Evolutionary conservation across 148 eudicot genomes (phyloP).

Genomic region (Arbutus unedo): DNA sequence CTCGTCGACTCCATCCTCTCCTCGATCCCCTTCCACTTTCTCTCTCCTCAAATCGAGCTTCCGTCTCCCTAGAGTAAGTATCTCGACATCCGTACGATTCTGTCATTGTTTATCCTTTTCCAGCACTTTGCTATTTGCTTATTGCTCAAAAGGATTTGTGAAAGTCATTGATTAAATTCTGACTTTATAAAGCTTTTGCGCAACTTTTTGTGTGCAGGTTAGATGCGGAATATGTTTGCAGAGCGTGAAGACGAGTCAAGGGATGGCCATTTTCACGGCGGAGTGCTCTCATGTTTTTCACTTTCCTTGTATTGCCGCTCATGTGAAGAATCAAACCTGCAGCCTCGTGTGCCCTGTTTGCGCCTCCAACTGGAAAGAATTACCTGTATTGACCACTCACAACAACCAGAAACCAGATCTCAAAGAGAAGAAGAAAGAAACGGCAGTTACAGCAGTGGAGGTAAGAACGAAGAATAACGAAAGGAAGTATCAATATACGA

Average conservation of each 20-base stretch:
- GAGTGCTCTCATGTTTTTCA: constrained; percentile 76
- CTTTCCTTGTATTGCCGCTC: constrained; percentile 66
- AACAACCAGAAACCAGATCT: neutral
- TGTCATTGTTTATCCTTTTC: no score
- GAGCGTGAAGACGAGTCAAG: constrained; percentile 63
- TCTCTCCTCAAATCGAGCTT: constrained; percentile 58
- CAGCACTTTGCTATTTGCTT: constrained; percentile 5
- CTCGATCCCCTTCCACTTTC: constrained; percentile 67
- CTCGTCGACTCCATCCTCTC: constrained; percentile 46
- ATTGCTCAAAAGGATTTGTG: neutral
- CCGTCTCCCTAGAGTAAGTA: constrained; percentile 41
- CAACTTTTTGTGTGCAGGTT: constrained; percentile 17
- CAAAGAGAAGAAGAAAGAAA: constrained; percentile 15
- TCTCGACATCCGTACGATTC: neutral
- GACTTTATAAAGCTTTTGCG: neutral
- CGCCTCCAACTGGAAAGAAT: constrained; percentile 62
- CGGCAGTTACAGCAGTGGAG: neutral
- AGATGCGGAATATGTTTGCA: constrained; percentile 71
- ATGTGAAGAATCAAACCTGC: constrained; percentile 34
- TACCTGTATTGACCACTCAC: constrained; percentile 37
- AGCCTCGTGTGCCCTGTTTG: constrained; percentile 66
- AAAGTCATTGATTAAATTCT: neutral
- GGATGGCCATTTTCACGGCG: constrained; percentile 72
- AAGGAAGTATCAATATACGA: constrained; percentile 10
- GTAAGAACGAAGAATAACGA: neutral